Conservation (phyloP, 1,284 basidiomycete genomes). For the Sporisorium scitamineum region DNA sequence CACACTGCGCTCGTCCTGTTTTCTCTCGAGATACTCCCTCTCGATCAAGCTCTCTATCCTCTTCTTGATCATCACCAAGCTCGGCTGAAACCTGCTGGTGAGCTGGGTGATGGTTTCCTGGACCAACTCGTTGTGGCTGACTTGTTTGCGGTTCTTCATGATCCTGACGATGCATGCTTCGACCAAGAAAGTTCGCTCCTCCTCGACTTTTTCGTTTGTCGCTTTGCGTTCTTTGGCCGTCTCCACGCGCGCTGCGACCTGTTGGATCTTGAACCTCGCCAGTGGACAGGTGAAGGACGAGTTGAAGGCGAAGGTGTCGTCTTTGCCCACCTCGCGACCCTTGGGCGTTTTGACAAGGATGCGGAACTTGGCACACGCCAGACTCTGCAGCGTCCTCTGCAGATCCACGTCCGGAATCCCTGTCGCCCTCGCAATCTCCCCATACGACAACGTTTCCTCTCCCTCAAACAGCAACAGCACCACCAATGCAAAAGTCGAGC, state of each 20-base stretch:
- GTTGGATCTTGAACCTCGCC: conserved; percentile 93
- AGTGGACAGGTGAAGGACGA: conserved; percentile 81
- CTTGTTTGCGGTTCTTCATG: conserved; percentile 95
- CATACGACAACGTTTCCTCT: conserved; percentile 37
- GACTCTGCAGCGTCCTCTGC: conserved; percentile 89
- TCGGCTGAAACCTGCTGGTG: conserved; percentile 84
- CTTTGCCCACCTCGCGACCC: conserved; percentile 80
- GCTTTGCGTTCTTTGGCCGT: conserved; percentile 87
- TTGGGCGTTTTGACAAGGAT: conserved; percentile 91
- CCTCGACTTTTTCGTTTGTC: conserved; percentile 89
- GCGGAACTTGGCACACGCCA: conserved; percentile 97
- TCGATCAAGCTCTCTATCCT: conserved; percentile 94
- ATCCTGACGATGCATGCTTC: conserved; percentile 92
- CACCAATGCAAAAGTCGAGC: conserved; percentile 89
- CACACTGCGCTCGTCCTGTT: conserved; percentile 40
- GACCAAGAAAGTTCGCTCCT: conserved; percentile 88
- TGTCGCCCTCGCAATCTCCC: conserved; percentile 47
- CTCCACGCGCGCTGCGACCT: conserved; percentile 87
- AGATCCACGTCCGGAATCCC: conserved; percentile 82
- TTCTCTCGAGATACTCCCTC: conserved; percentile 68
- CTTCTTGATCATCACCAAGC: conserved; percentile 88
- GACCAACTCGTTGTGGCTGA: conserved; percentile 89
- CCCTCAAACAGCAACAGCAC: conserved; percentile 85
- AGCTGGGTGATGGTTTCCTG: conserved; percentile 91
- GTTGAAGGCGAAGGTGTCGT: conserved; percentile 92